phyloP scores from a whole-genome alignment of 176 grass and related monocot genomes.

The Aegilops longissima region DNA sequence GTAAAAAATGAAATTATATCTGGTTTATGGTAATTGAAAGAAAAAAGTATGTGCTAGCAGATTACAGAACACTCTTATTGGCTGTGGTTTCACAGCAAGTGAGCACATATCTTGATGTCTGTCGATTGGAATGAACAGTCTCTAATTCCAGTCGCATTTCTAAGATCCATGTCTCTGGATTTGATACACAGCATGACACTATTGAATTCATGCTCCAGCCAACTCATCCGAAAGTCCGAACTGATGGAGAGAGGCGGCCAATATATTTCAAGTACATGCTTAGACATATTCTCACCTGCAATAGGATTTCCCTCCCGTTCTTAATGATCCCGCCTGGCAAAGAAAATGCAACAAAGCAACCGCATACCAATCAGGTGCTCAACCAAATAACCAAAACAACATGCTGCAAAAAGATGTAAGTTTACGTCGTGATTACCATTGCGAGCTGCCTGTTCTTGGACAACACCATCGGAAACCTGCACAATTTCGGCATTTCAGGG shows the following conservation, averaged over 20 bases:
- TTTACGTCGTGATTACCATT: conserved; percentile 16
- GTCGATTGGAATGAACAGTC: not conserved
- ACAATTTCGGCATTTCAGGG: not conserved
- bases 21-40: too few relatives aligned
- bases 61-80: not conserved
- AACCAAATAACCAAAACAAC: not conserved
- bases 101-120: not conserved
- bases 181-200: not conserved
- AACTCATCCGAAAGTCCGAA: too few relatives aligned
- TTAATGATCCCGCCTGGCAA: conserved; percentile 53
- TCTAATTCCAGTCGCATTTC: not conserved
- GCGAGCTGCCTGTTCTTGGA: conserved; percentile 33
- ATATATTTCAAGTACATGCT: too few relatives aligned
- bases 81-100: not conserved
- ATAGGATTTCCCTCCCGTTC: conserved; percentile 85
- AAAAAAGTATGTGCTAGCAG: not conserved
- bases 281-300: conserved; percentile 55
- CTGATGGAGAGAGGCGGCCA: too few relatives aligned
- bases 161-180: not conserved
- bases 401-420: not conserved
- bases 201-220: too few relatives aligned
- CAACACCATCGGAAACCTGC: conserved; percentile 47
- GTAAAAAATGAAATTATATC: not conserved
- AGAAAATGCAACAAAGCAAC: not conserved
- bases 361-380: not conserved